Base-by-base conservation (phyloP, 1,139 yeast species). In the Groenewaldozyma sp. region DNA sequence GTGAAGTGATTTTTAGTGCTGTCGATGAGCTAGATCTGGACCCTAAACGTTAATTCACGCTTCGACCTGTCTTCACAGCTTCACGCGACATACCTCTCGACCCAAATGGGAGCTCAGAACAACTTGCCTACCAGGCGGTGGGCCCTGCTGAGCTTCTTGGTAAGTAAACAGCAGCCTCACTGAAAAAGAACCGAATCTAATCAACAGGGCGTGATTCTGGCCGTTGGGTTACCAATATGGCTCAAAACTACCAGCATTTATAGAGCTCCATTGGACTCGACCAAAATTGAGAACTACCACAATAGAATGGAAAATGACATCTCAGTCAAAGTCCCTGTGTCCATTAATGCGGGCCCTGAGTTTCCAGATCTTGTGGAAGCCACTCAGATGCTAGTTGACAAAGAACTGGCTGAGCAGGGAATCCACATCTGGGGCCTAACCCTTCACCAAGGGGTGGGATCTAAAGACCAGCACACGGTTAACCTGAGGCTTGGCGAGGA, bases 181-280 rank as follows among this genome's bases (percentile, higher is more conserved):
- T 17, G 17, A 35, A 24, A 31, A 31, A 19, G 40, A 5, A 16
- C n/a, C n/a, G n/a, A n/a, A n/a, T n/a, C n/a, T 14, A 21, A 16
- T 17, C 27, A 3, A 11, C 17, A 39, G 45, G 46, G 33, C 11
- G 38, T 31, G 17, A 70, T 76, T 35, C 49, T 68, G 1, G 51
- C 70, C 4, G 58, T 82, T n/a, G 95, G 95, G 1, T 54, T 77
- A 16, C 95, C 95, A 2, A 59, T 83, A 46, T 86, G 91, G 80
- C 63, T 69, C 43, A 58, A 62, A 36, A 74, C 94, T 28, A 83
- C 95, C 3, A 69, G 78, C 17, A 76, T 84, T 7, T 75, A 82
- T 52, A 68, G 95, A 45, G 93, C 94, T 0, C 75, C 76, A 21
- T 65, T 87, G 37, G 94, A 94, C 3, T 60, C 68, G 9, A 67